These are phyloP conservation scores for Xylaria palmicola DNA, from an alignment of 495 filamentous ascomycete genomes.

Conservation along the genomic window DNA sequence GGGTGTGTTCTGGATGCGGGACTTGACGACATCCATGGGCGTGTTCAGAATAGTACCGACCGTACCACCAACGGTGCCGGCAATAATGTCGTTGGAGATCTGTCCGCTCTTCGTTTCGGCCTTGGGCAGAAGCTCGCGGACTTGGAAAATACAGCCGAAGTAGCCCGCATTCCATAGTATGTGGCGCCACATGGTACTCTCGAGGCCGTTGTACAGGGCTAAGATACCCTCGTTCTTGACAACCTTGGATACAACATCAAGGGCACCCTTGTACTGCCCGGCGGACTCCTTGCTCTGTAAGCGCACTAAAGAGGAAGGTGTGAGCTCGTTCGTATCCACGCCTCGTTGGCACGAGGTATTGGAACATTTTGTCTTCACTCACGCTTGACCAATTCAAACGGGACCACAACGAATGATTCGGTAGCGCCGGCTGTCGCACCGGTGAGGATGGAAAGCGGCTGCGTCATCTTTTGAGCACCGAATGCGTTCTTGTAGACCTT, in stretches of 20 bases:
- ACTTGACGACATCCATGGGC: constrained; percentile 97
- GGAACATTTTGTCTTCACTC: constrained; percentile 49
- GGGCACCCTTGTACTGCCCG: constrained; percentile 86
- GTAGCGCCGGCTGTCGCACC: constrained; percentile 94
- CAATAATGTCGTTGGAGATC: constrained; percentile 81
- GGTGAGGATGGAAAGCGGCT: constrained; percentile 83
- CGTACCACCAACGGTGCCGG: constrained; percentile 84
- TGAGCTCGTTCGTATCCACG: constrained; percentile 63
- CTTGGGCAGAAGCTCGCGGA: constrained; percentile 76
- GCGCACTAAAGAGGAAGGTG: constrained; percentile 55
- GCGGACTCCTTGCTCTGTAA: constrained; percentile 95
- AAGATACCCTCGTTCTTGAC: constrained; percentile 79
- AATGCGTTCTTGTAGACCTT: constrained; percentile 84
- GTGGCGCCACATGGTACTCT: constrained; percentile 95
- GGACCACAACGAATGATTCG: constrained; percentile 91
- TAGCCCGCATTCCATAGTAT: constrained; percentile 97
- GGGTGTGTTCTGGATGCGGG: constrained; percentile 88
- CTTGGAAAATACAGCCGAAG: constrained; percentile 97
- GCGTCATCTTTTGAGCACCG: constrained; percentile 81
- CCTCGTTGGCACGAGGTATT: constrained; percentile 81
- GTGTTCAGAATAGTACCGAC: constrained; percentile 94
- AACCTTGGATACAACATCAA: constrained; percentile 84
- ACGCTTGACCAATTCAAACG: constrained; percentile 79
- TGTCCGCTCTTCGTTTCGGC: constrained; percentile 75
- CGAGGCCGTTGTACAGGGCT: constrained; percentile 93